Evolutionary conservation across 2,329 filamentous ascomycete species (phyloP).

Genomic region (Waltergamsia citrina): DNA sequence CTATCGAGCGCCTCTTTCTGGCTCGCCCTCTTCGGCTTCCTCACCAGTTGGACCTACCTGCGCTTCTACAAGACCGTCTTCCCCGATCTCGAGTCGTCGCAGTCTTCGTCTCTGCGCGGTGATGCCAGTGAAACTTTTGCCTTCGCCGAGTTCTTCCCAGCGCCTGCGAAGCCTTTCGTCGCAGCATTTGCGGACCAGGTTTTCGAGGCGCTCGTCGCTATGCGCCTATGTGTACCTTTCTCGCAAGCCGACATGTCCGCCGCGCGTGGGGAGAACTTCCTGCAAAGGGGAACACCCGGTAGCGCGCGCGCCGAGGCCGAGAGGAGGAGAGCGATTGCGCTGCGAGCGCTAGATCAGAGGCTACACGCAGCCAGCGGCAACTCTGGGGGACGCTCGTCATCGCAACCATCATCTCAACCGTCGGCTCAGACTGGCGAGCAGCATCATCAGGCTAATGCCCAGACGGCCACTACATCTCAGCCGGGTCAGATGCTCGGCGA

Average conservation of each 20-base stretch:
- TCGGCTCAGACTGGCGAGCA: slow-evolving; percentile 48
- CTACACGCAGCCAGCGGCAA: slow-evolving; percentile 64
- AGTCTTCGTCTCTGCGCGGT: slow-evolving; percentile 59
- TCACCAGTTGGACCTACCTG: slow-evolving; percentile 89
- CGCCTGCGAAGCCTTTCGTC: slow-evolving; percentile 68
- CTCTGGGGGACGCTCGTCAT: slow-evolving; percentile 11
- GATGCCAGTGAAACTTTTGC: slow-evolving; percentile 95
- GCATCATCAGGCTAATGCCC: slow-evolving; percentile 45
- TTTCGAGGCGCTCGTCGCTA: slow-evolving; percentile 63
- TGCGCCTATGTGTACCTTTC: slow-evolving; percentile 79
- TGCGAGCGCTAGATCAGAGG: slow-evolving; percentile 87
- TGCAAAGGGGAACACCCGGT: slow-evolving; percentile 48
- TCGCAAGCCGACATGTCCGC: slow-evolving; percentile 70
- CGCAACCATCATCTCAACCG: slow-evolving; percentile 34
- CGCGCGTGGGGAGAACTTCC: slow-evolving; percentile 52
- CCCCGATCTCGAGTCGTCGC: slow-evolving; percentile 55
- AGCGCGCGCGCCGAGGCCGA: slow-evolving; percentile 86
- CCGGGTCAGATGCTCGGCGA: slow-evolving; percentile 53
- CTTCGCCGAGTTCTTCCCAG: slow-evolving; percentile 92
- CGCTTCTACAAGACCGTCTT: slow-evolving; percentile 83
- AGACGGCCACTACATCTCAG: slow-evolving; percentile 48
- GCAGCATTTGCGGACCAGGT: slow-evolving; percentile 63
- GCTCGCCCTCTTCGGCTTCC: slow-evolving; percentile 70
- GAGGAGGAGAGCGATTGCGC: slow-evolving; percentile 74
- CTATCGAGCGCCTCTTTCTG: slow-evolving; percentile 66